Evolutionary conservation across 2,329 filamentous ascomycete genomes (phyloP), one percentile per base, ranked within the genome.

Genomic region (Phoma sp.): DNA sequence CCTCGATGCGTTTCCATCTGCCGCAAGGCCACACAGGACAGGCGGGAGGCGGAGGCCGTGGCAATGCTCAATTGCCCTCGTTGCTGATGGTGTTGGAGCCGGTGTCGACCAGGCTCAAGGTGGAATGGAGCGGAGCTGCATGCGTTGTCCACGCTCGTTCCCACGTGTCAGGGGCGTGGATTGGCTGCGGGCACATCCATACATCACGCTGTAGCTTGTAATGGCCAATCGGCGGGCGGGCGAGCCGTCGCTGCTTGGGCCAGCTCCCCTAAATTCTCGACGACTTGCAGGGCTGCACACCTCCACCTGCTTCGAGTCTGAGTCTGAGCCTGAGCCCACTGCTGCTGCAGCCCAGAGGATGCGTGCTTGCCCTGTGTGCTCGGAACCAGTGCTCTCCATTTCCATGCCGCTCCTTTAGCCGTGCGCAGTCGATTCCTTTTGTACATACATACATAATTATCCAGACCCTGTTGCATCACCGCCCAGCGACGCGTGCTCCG

Each of bases 321-420:
- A 25, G 23, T 23, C 29, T 30, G 29, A 30, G 11, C 29, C 29
- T 29, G 24, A 39, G 36, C 41, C 41, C 29, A 18, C 13, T 11
- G 42, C 64, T 69, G 65, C 66, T 66, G 57, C 60, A 59, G 59
- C 60, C 27, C 58, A 51, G 66, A 68, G 66, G 65, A 74, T 73
- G 71, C 60, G 68, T 57, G 60, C 58, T 64, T 58, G 61, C 64
- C 63, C 65, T 64, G 69, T 47, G 46, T 52, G 65, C 65, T 61
- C 57, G 60, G 61, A 55, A 60, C 55, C 67, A 65, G 65, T 65
- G 58, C 65, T 60, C 27, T 61, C 58, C 60, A 58, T 65, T 66
- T 61, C 63, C 55, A 75, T 75, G 72, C 74, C 72, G 62, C 70
- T 75, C 72, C 62, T 72, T 73, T 74, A 72, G 68, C 62, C 63